phyloP scores from a whole-genome alignment of 2,329 filamentous ascomycete species.

The Fusarium sacchari region DNA sequence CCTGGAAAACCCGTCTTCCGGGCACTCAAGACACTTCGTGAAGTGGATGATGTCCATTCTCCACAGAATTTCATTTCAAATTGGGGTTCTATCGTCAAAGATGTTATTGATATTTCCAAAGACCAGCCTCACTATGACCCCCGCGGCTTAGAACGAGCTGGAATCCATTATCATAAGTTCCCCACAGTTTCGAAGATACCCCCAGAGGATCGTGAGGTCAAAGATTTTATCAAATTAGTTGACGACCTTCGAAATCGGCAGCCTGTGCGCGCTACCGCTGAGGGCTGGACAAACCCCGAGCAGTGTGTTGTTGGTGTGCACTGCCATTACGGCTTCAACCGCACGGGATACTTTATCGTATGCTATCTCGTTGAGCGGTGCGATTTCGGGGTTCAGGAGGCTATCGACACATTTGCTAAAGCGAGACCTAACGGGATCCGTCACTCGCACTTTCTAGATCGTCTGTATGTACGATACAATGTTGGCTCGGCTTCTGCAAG shows the following conservation, averaged over 20 bases:
- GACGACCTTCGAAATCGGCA: conserved; percentile 69
- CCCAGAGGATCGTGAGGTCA: conserved; percentile 67
- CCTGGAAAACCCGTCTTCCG: conserved; percentile 71
- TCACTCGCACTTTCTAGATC: conserved; percentile 89
- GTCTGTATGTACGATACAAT: conserved; percentile 80
- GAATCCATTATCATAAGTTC: conserved; percentile 83
- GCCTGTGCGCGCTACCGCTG: conserved; percentile 47
- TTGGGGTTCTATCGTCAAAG: conserved; percentile 74
- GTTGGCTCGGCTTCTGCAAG: conserved; percentile 36
- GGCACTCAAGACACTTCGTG: conserved; percentile 91
- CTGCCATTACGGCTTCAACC: conserved; percentile 96
- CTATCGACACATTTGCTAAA: conserved; percentile 79
- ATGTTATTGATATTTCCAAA: conserved; percentile 90
- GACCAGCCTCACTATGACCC: conserved; percentile 92
- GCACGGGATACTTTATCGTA: conserved; percentile 90
- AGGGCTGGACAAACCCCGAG: conserved; percentile 53
- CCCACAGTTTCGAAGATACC: conserved; percentile 93
- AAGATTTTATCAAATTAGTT: conserved; percentile 65
- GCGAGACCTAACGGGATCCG: conserved; percentile 84
- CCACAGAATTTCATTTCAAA: conserved; percentile 75
- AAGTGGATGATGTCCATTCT: conserved; percentile 85
- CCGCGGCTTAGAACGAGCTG: conserved; percentile 70
- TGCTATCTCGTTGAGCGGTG: conserved; percentile 89
- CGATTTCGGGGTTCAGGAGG: conserved; percentile 76
- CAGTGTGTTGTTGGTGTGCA: conserved; percentile 79